A percentile compares a stretch with the other conserved stretches of the same genome.
Conservation (phyloP, 2,329 filamentous ascomycete species). For the Stachybotrys chlorohalonatus region DNA sequence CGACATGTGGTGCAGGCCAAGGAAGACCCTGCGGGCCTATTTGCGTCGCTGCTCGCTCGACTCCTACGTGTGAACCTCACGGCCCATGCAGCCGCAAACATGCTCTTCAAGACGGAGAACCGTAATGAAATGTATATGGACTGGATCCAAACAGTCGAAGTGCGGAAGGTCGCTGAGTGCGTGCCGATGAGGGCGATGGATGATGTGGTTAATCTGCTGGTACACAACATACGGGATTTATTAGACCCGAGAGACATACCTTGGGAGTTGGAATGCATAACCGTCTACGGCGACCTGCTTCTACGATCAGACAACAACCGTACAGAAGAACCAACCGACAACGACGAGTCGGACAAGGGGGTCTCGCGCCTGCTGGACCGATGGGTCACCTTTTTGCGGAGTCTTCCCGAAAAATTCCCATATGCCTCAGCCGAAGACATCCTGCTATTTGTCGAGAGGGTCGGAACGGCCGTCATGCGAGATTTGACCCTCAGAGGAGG, state of each 20-base stretch:
- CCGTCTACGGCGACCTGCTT: conserved; percentile 50
- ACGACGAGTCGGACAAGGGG: not conserved
- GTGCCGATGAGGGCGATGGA: conserved; percentile 57
- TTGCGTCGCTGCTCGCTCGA: conserved; percentile 76
- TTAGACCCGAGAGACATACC: conserved; percentile 59
- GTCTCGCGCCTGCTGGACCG: conserved; percentile 53
- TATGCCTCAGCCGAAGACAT: conserved; percentile 65
- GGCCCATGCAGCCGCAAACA: conserved; percentile 87
- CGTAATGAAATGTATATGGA: conserved; percentile 94
- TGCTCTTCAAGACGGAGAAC: conserved; percentile 81
- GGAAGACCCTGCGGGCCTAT: conserved; percentile 78
- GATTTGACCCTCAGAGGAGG: conserved; percentile 73
- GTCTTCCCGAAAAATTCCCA: conserved; percentile 62
- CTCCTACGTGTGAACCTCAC: conserved; percentile 87
- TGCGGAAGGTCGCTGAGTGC: conserved; percentile 54
- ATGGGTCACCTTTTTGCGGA: conserved; percentile 65
- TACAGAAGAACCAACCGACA: too few species aligned
- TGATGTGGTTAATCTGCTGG: conserved; percentile 52
- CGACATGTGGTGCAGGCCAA: conserved; percentile 80
- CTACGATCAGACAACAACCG: conserved; percentile 40
- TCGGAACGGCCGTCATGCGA: conserved; percentile 69
- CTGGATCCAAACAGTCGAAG: conserved; percentile 62
- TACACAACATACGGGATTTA: conserved; percentile 60
- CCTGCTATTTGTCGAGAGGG: conserved; percentile 65
- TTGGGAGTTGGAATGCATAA: conserved; percentile 55